Percentiles rank a stretch among this genome's conserved stretches.
These are phyloP conservation scores for Mycena leptocephala DNA, from an alignment of 768 basidiomycete species.

Conservation along the genomic window DNA sequence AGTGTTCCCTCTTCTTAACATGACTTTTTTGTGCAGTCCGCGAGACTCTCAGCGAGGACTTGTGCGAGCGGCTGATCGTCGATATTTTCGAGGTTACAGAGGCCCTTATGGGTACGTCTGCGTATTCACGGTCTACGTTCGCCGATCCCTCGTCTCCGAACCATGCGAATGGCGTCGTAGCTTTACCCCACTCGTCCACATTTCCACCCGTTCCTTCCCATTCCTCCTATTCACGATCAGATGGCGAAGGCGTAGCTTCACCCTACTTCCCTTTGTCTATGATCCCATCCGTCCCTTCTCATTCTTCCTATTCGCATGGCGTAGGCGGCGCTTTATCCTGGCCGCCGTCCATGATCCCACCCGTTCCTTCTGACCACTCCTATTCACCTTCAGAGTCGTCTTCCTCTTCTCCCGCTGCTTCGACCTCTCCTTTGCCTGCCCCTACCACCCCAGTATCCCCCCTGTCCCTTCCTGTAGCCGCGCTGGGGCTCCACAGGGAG, in stretches of 20 bases:
- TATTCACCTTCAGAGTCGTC: background rate
- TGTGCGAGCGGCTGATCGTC: slow-evolving; percentile 65
- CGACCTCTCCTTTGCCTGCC: background rate
- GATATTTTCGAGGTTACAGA: slow-evolving; percentile 68
- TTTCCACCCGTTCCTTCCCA: slow-evolving; percentile 24
- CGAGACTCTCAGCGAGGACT: slow-evolving; percentile 69
- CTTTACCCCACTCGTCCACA: slow-evolving; percentile 19
- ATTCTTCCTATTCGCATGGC: slow-evolving; percentile 10
- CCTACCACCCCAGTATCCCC: background rate
- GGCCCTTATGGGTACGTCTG: slow-evolving; percentile 59
- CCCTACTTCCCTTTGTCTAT: background rate
- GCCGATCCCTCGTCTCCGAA: slow-evolving; percentile 10
- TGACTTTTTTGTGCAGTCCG: slow-evolving; percentile 57
- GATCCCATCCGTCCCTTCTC: background rate
- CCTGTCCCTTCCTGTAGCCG: slow-evolving; percentile 14
- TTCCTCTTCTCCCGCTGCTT: background rate
- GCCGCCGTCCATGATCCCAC: slow-evolving; percentile 8
- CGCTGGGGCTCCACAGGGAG: background rate
- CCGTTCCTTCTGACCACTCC: slow-evolving; percentile 8
- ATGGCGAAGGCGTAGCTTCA: background rate
- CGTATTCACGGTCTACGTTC: slow-evolving; percentile 28
- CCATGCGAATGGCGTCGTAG: background rate
- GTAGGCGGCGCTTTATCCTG: background rate
- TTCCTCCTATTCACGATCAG: slow-evolving; percentile 19
- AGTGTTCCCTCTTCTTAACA: slow-evolving; percentile 46